Percentiles rank a stretch among this genome's conserved stretches.
Evolutionary conservation across 2,329 filamentous ascomycete species (phyloP).

Genomic region (Penicillium sp.): DNA sequence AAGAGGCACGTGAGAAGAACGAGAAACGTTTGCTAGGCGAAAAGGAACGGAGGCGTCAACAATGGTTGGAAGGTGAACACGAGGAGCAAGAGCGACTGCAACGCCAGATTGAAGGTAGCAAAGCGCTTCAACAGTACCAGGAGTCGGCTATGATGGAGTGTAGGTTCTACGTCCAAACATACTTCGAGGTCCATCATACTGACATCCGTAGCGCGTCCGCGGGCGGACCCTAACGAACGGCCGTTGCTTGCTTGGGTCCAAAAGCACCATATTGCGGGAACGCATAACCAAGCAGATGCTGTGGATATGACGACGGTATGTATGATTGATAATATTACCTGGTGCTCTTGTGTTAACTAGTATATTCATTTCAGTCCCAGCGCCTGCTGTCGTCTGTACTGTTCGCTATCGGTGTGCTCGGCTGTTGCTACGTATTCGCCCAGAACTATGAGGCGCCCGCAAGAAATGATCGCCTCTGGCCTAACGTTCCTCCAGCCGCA

Average conservation of each 20-base stretch:
- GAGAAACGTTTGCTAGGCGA: slow-evolving; percentile 42
- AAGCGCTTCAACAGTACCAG: slow-evolving; percentile 37
- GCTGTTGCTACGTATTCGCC: slow-evolving; percentile 46
- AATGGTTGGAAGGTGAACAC: slow-evolving; percentile 56
- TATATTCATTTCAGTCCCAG: slow-evolving; percentile 30
- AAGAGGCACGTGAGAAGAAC: slow-evolving; percentile 42
- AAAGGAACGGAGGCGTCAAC: slow-evolving; percentile 51
- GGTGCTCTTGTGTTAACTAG: neutral
- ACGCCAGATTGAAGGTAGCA: slow-evolving; percentile 35
- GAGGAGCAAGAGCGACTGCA: slow-evolving; percentile 36
- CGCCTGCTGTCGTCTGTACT: slow-evolving; percentile 51
- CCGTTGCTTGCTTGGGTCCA: slow-evolving; percentile 46
- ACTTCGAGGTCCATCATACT: slow-evolving; percentile 4
- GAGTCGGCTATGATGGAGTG: slow-evolving; percentile 38
- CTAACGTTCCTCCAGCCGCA: slow-evolving; percentile 51
- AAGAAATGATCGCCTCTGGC: slow-evolving; percentile 50
- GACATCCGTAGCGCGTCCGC: slow-evolving; percentile 33
- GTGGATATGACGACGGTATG: slow-evolving; percentile 39
- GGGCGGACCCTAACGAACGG: slow-evolving; percentile 41
- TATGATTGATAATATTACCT: neutral
- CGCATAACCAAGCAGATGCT: slow-evolving; percentile 34
- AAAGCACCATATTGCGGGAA: slow-evolving; percentile 43
- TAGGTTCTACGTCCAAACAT: slow-evolving; percentile 13
- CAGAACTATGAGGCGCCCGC: slow-evolving; percentile 52
- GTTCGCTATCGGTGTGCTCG: slow-evolving; percentile 40